Percentiles rank a stretch among this genome's conserved stretches.
phyloP scores from a whole-genome alignment of 768 basidiomycete species.

The Boletus rubroflammeus region DNA sequence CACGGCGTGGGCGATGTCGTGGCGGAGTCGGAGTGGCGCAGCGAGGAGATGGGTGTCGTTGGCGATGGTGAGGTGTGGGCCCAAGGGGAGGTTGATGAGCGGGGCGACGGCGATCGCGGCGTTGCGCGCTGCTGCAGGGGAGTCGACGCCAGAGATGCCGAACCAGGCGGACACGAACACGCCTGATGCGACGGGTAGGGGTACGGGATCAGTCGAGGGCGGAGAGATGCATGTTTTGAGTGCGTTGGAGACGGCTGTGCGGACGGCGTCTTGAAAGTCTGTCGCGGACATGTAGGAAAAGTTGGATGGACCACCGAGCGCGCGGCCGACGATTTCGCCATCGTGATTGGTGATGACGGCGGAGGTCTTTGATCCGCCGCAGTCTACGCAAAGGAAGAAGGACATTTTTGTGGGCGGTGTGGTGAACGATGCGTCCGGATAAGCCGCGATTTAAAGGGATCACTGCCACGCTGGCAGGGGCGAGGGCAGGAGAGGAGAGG shows the following conservation, averaged over 20 bases:
- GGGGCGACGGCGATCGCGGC: slow-evolving; percentile 52
- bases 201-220: slow-evolving; percentile 34
- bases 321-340: slow-evolving; percentile 65
- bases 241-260: slow-evolving; percentile 49
- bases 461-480: neutral
- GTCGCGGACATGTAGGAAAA: slow-evolving; percentile 70
- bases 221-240: slow-evolving; percentile 44
- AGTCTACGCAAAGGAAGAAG: slow-evolving; percentile 79
- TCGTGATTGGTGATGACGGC: slow-evolving; percentile 58
- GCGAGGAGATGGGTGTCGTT: slow-evolving; percentile 88
- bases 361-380: slow-evolving; percentile 86
- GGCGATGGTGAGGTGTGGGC: slow-evolving; percentile 54
- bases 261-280: slow-evolving; percentile 56
- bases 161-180: slow-evolving; percentile 74
- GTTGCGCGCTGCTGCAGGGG: slow-evolving; percentile 54
- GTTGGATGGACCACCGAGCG: slow-evolving; percentile 76
- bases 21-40: slow-evolving; percentile 63
- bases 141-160: slow-evolving; percentile 80
- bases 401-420: slow-evolving; percentile 36
- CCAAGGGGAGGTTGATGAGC: slow-evolving; percentile 56
- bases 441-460: neutral
- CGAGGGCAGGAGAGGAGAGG: neutral
- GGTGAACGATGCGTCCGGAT: neutral
- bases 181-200: slow-evolving; percentile 37
- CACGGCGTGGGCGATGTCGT: slow-evolving; percentile 59